Conservation (phyloP, 2,329 filamentous ascomycete species). For the Penicillium decumbens region DNA sequence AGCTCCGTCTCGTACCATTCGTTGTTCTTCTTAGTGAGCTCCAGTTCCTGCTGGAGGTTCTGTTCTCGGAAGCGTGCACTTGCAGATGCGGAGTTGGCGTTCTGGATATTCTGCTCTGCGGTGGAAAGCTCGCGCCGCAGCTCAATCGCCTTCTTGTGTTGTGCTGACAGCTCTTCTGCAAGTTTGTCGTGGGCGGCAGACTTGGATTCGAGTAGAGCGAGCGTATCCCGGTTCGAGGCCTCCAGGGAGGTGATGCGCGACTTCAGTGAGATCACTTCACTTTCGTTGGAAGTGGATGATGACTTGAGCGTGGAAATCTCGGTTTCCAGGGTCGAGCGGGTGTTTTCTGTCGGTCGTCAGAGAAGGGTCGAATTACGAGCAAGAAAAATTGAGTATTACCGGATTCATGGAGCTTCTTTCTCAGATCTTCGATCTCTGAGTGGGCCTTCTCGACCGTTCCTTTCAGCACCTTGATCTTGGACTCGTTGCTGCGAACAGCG, state of each 20-base stretch:
- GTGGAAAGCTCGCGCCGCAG: constrained; percentile 75
- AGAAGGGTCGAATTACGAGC: constrained; percentile 7
- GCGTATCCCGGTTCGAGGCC: constrained; percentile 83
- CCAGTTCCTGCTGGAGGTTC: constrained; percentile 81
- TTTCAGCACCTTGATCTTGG: constrained; percentile 76
- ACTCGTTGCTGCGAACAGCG: constrained; percentile 75
- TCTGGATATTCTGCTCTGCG: constrained; percentile 78
- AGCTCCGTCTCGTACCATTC: constrained; percentile 92
- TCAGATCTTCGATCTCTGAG: constrained; percentile 75
- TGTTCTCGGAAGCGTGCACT: constrained; percentile 88
- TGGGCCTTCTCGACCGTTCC: constrained; percentile 74
- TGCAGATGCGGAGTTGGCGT: constrained; percentile 71
- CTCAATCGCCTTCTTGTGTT: constrained; percentile 82
- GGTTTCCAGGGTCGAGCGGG: constrained; percentile 69
- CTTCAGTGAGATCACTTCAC: constrained; percentile 69
- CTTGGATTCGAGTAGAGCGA: constrained; percentile 85
- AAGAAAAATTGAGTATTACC: constrained; percentile 50
- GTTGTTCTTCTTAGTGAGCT: constrained; percentile 79
- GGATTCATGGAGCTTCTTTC: constrained; percentile 75
- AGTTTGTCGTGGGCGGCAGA: constrained; percentile 79
- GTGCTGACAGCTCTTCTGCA: constrained; percentile 76
- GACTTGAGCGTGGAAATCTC: constrained; percentile 76
- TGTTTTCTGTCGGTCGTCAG: constrained; percentile 58
- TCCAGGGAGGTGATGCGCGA: constrained; percentile 82
- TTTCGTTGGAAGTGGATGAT: constrained; percentile 61